Evolutionary conservation across 2,329 filamentous ascomycete species (phyloP).

Genomic region (Penicillium freii): DNA sequence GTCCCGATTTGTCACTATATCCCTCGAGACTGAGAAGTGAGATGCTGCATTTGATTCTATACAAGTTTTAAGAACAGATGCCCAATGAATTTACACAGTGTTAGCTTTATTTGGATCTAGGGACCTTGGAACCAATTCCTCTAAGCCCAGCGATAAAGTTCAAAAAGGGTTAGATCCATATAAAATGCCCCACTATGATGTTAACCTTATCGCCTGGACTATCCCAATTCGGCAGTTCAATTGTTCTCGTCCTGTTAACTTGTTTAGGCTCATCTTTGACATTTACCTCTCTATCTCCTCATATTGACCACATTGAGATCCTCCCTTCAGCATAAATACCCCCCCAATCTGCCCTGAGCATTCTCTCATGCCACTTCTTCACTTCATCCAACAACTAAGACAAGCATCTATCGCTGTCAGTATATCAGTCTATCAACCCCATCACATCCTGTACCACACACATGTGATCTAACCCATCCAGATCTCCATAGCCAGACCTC

Average conservation of each 20-base stretch:
- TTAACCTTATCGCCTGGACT: conserved; percentile 10
- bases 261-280: background rate
- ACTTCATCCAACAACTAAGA: background rate
- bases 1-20: background rate
- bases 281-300: background rate
- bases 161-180: background rate
- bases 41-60: background rate
- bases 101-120: background rate
- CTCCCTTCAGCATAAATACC: background rate
- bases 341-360: background rate
- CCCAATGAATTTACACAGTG: background rate
- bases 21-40: background rate
- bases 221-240: conserved; percentile 8
- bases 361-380: background rate
- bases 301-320: background rate
- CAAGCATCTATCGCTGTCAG: background rate
- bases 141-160: background rate
- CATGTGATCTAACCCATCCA: conserved; percentile 1
- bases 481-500: background rate
- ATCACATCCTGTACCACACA: background rate
- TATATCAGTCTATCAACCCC: background rate
- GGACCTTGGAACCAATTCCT: background rate
- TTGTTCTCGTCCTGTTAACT: background rate
- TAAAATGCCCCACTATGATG: background rate
- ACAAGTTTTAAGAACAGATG: background rate